Evolutionary conservation across 805 yeast genomes (phyloP), one percentile per base, ranked within the genome.

Genomic region (Clavispora santaluciae): DNA sequence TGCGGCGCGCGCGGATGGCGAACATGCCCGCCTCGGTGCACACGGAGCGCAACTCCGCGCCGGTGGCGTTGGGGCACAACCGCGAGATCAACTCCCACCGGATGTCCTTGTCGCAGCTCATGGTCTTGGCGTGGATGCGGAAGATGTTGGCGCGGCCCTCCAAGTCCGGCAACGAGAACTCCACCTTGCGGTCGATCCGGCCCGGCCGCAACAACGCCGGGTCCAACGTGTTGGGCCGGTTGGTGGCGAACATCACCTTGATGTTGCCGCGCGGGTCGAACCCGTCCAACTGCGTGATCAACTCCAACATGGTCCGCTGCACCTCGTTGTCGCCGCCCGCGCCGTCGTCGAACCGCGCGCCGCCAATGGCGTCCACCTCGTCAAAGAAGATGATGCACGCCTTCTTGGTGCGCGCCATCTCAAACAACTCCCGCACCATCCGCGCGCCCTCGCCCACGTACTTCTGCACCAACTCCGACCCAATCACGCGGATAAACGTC

Each of bases 21-120:
- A 90, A 93, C 99, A 93, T 93, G 56, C 99, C 99, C 3, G 99
- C 99, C 66, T 93, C 99, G 1, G 99, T 93, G 66, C 99, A 93
- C 13, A 93, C 99, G 6, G 98, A 91, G 61, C 99, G 83, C 55
- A 93, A 75, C 70, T 93, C 99, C 3, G 99, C 99, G 65, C 99
- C 99, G 1, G 99, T 93, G 15, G 96, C 85, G 63, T 95, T 93
- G 46, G 99, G 99, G 71, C 99, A 93, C 59, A 93, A 74, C 61
- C 99, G 79, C 16, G 98, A 90, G 57, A 93, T 93, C 58, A 93
- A 77, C 69, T 93, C 99, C 99, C 99, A 93, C 66, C 99, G 82
- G 43, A 93, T 93, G 56, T 88, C 95, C 60, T 96, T 83, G 66
- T 93, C 99, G 50, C 90, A 93, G 53, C 96, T 85, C 99, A 93